These are phyloP conservation scores for Penicillium rolfsii DNA, from an alignment of 2,329 filamentous ascomycete species.

Conservation along the genomic window DNA sequence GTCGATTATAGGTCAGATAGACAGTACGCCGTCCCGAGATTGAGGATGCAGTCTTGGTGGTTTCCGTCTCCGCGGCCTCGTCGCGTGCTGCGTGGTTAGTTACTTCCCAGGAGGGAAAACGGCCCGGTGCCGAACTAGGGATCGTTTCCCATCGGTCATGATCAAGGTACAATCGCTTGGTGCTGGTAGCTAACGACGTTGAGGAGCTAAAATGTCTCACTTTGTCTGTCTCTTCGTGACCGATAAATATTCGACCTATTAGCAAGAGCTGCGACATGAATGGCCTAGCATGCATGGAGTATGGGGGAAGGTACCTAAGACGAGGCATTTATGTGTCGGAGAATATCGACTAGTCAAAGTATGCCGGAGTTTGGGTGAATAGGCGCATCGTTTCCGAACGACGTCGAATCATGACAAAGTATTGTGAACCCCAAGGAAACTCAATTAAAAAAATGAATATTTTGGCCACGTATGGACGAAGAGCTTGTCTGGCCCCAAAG, in stretches of 20 bases:
- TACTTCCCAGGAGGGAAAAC: conserved; percentile 6
- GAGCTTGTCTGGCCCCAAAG: background rate
- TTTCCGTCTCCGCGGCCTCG: background rate
- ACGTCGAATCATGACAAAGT: conserved; percentile 2
- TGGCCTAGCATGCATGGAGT: background rate
- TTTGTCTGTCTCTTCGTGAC: background rate
- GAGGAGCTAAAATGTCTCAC: background rate
- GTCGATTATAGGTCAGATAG: background rate
- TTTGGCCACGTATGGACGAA: too few species aligned
- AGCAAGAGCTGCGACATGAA: background rate
- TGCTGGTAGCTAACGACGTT: conserved; percentile 9
- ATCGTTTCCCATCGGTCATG: conserved; percentile 6
- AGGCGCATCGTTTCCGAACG: background rate
- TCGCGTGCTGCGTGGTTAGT: background rate
- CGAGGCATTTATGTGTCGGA: conserved; percentile 2
- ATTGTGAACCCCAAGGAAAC: conserved; percentile 3
- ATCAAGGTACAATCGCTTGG: background rate
- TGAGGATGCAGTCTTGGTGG: background rate
- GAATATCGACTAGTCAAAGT: conserved; percentile 9
- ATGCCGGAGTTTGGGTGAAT: conserved; percentile 6
- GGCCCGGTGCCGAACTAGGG: background rate
- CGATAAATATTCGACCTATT: background rate
- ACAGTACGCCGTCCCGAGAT: background rate
- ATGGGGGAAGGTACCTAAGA: background rate
- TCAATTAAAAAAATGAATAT: conserved; percentile 4